Percentiles rank a stretch among this genome's conserved stretches.
These are phyloP conservation scores for Liriodendron chinense DNA, from an alignment of 164 flowering plant genomes.

Conservation along the genomic window DNA sequence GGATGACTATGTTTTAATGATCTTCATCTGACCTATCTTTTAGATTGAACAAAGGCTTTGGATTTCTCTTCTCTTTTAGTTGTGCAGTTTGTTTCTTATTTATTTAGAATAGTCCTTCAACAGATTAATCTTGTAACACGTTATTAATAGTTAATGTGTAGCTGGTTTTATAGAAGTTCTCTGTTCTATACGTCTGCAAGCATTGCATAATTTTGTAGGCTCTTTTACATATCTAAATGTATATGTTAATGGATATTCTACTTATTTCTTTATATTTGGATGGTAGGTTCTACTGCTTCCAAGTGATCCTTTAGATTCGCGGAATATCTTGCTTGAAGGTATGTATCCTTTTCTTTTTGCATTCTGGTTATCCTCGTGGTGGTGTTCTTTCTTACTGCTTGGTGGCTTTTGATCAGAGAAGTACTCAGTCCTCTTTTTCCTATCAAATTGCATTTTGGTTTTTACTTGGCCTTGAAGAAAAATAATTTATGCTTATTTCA, in stretches of 20 bases:
- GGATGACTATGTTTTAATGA: too few relatives aligned
- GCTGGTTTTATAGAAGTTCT: neutral
- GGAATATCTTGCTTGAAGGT: constrained; percentile 98
- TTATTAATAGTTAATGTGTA: neutral
- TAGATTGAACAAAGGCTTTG: too few relatives aligned
- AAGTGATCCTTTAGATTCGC: constrained; percentile 89
- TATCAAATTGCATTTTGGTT: neutral
- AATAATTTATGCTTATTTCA: too few relatives aligned
- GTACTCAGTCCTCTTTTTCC: neutral
- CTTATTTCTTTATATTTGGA: constrained; percentile 9
- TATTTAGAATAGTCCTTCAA: neutral
- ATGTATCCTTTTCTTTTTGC: constrained; percentile 5
- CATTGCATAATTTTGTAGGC: neutral
- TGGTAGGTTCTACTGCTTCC: constrained; percentile 76
- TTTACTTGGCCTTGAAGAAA: too few relatives aligned
- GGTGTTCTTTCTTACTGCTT: neutral
- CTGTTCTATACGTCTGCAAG: neutral
- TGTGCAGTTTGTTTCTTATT: too few relatives aligned
- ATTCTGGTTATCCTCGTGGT: neutral
- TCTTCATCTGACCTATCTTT: too few relatives aligned
- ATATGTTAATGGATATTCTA: neutral
- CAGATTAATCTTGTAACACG: neutral
- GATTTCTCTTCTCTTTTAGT: too few relatives aligned
- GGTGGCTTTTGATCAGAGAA: neutral
- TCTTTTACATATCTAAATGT: neutral